A percentile compares a stretch with the other conserved stretches of the same genome.
phyloP scores from a whole-genome alignment of 805 yeast genomes.

The Allodekkera sacchari region DNA sequence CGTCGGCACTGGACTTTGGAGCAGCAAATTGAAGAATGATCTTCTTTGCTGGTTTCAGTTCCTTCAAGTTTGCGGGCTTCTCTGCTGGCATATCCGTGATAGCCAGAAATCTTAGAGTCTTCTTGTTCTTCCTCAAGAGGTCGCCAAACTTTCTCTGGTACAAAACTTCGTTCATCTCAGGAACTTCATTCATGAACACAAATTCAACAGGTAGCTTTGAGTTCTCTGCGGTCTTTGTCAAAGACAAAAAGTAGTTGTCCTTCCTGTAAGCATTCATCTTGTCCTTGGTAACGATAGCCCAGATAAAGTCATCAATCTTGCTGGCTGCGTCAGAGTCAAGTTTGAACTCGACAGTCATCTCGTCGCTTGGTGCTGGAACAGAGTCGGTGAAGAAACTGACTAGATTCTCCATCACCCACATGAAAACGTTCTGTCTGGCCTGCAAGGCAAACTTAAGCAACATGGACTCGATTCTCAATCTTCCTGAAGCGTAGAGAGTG shows the following conservation, averaged over 20 bases:
- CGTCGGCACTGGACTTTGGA: slow-evolving; percentile 41
- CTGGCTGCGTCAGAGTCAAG: slow-evolving; percentile 35
- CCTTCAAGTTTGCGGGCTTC: slow-evolving; percentile 55
- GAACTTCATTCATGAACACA: slow-evolving; percentile 84
- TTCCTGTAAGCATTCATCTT: slow-evolving; percentile 72
- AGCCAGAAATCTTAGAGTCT: slow-evolving; percentile 57
- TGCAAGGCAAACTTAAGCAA: slow-evolving; percentile 53
- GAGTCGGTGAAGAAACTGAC: slow-evolving; percentile 51
- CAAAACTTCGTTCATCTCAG: slow-evolving; percentile 67
- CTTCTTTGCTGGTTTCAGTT: slow-evolving; percentile 44
- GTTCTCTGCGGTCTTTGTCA: slow-evolving; percentile 76
- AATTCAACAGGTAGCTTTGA: slow-evolving; percentile 60
- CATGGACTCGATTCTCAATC: slow-evolving; percentile 63
- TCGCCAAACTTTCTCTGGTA: slow-evolving; percentile 43
- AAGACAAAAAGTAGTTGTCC: slow-evolving; percentile 71
- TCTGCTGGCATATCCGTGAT: slow-evolving; percentile 78
- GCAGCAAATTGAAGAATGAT: slow-evolving; percentile 47
- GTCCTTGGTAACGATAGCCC: slow-evolving; percentile 78
- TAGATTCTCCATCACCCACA: slow-evolving; percentile 55
- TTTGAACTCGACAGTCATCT: slow-evolving; percentile 52
- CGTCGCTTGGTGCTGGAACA: slow-evolving; percentile 48
- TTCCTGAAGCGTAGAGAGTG: slow-evolving; percentile 78
- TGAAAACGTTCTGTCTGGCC: slow-evolving; percentile 73
- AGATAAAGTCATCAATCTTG: slow-evolving; percentile 60
- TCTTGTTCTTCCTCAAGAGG: slow-evolving; percentile 28